Evolutionary conservation across 2,329 filamentous ascomycete species (phyloP).

Genomic region (Neobulgaria alba): DNA sequence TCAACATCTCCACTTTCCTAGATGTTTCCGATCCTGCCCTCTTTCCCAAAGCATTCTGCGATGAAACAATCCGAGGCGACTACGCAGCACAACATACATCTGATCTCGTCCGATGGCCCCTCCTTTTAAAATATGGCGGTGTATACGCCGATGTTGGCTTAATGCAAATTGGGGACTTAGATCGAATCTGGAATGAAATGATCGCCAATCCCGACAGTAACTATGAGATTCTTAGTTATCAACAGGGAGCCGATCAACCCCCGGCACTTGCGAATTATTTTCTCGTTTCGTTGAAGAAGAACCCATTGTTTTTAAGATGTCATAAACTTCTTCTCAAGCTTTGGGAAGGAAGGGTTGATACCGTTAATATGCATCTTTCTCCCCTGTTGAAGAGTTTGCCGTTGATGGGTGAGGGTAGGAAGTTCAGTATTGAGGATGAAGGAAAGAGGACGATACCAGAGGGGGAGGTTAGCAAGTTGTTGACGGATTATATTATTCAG

Average conservation of each 20-base stretch:
- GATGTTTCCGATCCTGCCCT: constrained; percentile 34
- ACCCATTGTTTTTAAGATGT: constrained; percentile 39
- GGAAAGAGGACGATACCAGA: constrained; percentile 31
- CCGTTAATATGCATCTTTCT: constrained; percentile 41
- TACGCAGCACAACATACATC: constrained; percentile 47
- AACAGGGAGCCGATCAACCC: constrained; percentile 29
- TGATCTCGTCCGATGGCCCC: constrained; percentile 48
- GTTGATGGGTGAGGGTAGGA: constrained; percentile 26
- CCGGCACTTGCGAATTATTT: constrained; percentile 42
- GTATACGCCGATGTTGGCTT: constrained; percentile 50
- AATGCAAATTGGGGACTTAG: constrained; percentile 48
- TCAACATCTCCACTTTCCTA: constrained; percentile 42
- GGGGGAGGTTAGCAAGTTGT: constrained; percentile 33
- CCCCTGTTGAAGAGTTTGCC: constrained; percentile 38
- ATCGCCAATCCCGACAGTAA: constrained; percentile 37
- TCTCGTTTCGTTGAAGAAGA: constrained; percentile 32
- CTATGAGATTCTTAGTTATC: constrained; percentile 41
- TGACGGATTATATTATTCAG: constrained; percentile 50
- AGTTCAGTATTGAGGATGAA: constrained; percentile 25
- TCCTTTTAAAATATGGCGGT: constrained; percentile 48
- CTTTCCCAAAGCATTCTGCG: constrained; percentile 42
- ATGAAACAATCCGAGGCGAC: constrained; percentile 39
- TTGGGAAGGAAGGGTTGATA: constrained; percentile 43
- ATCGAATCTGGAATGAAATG: constrained; percentile 42
- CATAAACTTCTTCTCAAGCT: constrained; percentile 43